Conservation (phyloP, 192 early-diverging fungal genomes). For the Pilaira anomala region DNA sequence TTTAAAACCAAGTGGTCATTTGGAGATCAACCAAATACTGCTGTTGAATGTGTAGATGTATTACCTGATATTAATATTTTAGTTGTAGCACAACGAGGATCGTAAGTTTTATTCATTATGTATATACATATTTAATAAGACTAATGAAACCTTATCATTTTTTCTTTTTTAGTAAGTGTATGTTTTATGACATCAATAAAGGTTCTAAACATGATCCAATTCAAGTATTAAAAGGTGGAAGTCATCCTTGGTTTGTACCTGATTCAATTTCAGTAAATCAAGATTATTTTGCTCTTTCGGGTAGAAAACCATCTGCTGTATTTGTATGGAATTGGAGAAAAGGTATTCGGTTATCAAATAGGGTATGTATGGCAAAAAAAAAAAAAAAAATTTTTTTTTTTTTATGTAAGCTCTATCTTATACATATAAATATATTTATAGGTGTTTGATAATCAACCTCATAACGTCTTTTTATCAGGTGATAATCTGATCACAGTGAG, state of each 20-base stretch:
- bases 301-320: conserved; percentile 35
- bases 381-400: neutral
- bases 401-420: neutral
- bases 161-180: conserved; percentile 26
- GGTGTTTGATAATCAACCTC: conserved; percentile 38
- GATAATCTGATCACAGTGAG: conserved; percentile 29
- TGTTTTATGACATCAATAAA: conserved; percentile 36
- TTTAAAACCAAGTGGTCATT: conserved; percentile 24
- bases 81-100: conserved; percentile 33
- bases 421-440: neutral
- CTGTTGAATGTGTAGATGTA: conserved; percentile 34
- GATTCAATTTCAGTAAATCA: conserved; percentile 29
- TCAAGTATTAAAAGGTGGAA: conserved; percentile 31
- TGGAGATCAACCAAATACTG: conserved; percentile 14
- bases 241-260: conserved; percentile 31
- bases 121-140: neutral
- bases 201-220: conserved; percentile 27
- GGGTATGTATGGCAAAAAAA: conserved; percentile 24
- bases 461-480: conserved; percentile 29
- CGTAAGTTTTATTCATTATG: conserved; percentile 19
- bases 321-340: conserved; percentile 42
- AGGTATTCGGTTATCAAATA: conserved; percentile 28
- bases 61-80: conserved; percentile 34
- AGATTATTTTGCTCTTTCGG: conserved; percentile 34
- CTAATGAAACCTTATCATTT: neutral